Evolutionary conservation across 106 monocot species (phyloP).

Genomic region (Amphibolis antarctica): DNA sequence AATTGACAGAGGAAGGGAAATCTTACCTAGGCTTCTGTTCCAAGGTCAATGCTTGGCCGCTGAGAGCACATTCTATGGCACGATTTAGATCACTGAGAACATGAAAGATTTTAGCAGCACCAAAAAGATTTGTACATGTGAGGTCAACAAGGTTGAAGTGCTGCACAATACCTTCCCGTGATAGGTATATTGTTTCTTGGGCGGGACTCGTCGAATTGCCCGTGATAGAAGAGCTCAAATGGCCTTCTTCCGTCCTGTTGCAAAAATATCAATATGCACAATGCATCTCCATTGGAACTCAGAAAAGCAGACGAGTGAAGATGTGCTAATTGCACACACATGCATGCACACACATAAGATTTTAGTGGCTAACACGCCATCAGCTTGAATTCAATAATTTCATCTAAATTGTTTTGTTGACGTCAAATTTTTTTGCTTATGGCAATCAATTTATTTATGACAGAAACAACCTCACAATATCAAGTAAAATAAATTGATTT

Average conservation of each 20-base stretch:
- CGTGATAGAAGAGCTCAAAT: slow-evolving; percentile 90
- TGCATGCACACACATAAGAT: background rate
- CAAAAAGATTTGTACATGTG: background rate
- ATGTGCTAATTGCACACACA: background rate
- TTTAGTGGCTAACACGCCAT: no score
- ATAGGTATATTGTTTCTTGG: slow-evolving; percentile 53
- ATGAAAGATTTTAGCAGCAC: background rate
- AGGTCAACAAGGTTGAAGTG: background rate
- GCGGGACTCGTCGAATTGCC: slow-evolving; percentile 93
- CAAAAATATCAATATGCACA: background rate
- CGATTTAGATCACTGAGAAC: slow-evolving; percentile 61
- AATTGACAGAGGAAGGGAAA: background rate
- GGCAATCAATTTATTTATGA: no score
- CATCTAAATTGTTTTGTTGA: no score
- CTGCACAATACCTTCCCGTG: slow-evolving; percentile 62
- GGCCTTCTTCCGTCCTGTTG: slow-evolving; percentile 76
- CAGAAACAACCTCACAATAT: no score
- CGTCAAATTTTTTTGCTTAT: no score
- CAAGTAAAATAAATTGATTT: no score
- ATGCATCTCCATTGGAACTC: background rate
- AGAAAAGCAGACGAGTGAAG: background rate
- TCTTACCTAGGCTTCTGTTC: slow-evolving; percentile 66
- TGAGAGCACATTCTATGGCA: slow-evolving; percentile 86
- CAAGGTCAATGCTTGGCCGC: slow-evolving; percentile 43
- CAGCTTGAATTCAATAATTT: no score